Conservation (phyloP, 495 filamentous ascomycete genomes). For the Thozetella sp. region DNA sequence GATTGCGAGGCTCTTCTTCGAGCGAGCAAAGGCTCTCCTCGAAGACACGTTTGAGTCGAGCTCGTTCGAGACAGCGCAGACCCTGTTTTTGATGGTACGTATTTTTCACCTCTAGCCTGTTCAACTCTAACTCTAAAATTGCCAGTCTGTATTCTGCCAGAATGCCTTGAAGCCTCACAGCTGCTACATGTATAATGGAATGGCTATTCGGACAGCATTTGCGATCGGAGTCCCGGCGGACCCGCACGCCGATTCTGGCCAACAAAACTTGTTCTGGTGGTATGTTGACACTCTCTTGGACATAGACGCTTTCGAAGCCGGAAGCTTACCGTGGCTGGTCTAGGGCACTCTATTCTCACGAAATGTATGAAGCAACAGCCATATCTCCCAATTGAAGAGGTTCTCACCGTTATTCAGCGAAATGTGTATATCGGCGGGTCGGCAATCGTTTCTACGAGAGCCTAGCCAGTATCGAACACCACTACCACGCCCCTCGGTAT, state of each 20-base stretch:
- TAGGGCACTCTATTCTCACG: not conserved
- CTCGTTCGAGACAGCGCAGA: not conserved
- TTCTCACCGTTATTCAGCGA: not conserved
- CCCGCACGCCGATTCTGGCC: not conserved
- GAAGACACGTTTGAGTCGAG: not conserved
- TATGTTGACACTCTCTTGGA: no score
- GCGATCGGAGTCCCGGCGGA: not conserved
- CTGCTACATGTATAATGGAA: not conserved
- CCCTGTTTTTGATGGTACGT: not conserved
- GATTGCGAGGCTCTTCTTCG: not conserved
- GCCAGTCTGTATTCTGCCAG: not conserved
- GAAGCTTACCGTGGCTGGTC: no score
- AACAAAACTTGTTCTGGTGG: not conserved
- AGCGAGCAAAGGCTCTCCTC: not conserved
- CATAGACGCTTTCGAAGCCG: no score
- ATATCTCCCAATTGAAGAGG: no score
- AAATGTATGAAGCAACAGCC: no score
- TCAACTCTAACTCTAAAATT: not conserved
- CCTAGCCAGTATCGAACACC: not conserved
- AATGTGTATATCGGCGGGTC: not conserved
- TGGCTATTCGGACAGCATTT: not conserved
- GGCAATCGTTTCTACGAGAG: not conserved
- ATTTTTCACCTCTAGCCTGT: not conserved
- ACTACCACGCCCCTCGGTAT: not conserved
- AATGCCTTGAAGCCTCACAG: not conserved